Evolutionary conservation across 805 yeast species (phyloP).

Genomic region (Lipomyces lipofer): DNA sequence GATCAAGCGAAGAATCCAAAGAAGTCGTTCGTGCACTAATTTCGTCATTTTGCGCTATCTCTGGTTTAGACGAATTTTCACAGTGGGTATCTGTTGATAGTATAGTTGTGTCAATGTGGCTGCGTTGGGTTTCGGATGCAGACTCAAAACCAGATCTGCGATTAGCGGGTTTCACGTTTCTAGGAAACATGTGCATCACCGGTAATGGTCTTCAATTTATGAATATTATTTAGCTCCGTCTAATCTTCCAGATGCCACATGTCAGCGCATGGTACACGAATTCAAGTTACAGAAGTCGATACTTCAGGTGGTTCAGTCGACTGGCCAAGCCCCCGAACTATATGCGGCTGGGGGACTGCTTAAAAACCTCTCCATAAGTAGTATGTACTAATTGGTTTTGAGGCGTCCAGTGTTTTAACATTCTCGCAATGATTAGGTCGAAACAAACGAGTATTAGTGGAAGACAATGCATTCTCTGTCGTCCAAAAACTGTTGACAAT

Average conservation of each 20-base stretch:
- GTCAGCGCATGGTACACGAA: background rate
- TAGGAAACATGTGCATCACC: conserved; percentile 15
- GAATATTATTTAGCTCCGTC: no score
- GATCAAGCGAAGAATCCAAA: background rate
- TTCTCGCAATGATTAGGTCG: no score
- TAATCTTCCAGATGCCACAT: background rate
- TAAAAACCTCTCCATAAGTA: conserved; percentile 11
- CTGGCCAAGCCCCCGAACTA: background rate
- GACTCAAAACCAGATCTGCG: conserved; percentile 1
- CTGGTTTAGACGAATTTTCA: conserved; percentile 3
- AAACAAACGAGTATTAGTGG: conserved; percentile 2
- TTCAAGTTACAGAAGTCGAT: background rate
- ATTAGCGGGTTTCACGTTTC: conserved; percentile 5
- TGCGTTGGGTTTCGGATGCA: background rate
- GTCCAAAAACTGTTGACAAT: background rate
- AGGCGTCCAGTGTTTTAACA: no score
- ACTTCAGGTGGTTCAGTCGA: background rate
- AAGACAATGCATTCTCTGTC: background rate
- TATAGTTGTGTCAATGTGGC: conserved; percentile 1
- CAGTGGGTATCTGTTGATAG: background rate
- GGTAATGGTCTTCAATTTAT: no score
- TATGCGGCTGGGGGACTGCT: conserved; percentile 16
- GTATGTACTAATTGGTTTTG: background rate
- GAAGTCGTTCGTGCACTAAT: background rate
- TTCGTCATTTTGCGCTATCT: background rate